A percentile compares a stretch with the other conserved stretches of the same genome.
Evolutionary conservation across 371 early-diverging fungal species (phyloP).

Genomic region (Syncephalastrum monosporum): DNA sequence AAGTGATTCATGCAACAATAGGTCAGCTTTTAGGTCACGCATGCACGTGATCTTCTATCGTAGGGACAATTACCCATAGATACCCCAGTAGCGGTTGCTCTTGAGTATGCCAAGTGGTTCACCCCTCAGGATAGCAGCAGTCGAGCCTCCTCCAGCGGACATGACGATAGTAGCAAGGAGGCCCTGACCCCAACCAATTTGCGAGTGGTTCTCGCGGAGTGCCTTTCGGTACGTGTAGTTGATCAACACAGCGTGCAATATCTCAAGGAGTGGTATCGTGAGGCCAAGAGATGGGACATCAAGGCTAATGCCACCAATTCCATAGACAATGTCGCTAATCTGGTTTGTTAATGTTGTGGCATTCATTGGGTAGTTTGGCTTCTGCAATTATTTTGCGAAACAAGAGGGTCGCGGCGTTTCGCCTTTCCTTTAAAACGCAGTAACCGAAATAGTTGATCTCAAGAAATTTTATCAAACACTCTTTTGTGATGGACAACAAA

Average conservation of each 20-base stretch:
- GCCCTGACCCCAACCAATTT: constrained; percentile 54
- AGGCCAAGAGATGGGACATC: constrained; percentile 26
- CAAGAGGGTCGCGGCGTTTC: too few relatives aligned
- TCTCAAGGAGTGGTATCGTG: constrained; percentile 44
- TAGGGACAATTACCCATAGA: constrained; percentile 32
- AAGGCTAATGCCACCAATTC: constrained; percentile 22
- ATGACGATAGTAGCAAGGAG: constrained; percentile 54
- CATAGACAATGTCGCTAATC: constrained; percentile 30
- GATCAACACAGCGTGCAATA: constrained; percentile 54
- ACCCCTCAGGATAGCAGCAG: constrained; percentile 37
- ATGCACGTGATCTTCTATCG: not conserved
- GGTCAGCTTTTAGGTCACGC: not conserved
- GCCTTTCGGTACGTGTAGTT: constrained; percentile 54
- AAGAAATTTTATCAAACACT: too few relatives aligned
- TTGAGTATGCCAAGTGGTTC: constrained; percentile 42
- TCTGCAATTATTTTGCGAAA: too few relatives aligned
- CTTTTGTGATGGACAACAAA: too few relatives aligned
- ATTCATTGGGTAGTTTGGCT: too few relatives aligned
- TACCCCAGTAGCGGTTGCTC: constrained; percentile 41
- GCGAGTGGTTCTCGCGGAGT: constrained; percentile 39
- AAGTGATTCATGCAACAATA: not conserved
- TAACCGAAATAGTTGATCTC: too few relatives aligned
- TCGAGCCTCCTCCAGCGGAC: constrained; percentile 58
- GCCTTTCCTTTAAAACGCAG: too few relatives aligned
- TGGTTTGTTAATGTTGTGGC: constrained; percentile 19